phyloP scores from a whole-genome alignment of 495 filamentous ascomycete genomes.

The Trichocladium uniseriatum region DNA sequence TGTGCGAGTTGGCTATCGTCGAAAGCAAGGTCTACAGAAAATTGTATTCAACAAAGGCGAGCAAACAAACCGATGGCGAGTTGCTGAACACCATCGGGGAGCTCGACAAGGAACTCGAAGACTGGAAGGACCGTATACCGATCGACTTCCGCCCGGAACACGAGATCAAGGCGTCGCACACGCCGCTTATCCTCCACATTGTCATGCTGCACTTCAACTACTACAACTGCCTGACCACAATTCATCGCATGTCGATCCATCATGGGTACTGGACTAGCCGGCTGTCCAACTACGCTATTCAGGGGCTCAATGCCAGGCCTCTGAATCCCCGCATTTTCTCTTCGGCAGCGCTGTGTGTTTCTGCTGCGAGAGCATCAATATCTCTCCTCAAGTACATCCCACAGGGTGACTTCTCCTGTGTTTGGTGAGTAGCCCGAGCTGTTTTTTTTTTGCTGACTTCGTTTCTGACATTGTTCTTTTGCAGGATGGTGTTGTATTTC shows the following conservation, averaged over 20 bases:
- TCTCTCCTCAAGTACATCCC: slow-evolving; percentile 92
- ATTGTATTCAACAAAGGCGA: slow-evolving; percentile 86
- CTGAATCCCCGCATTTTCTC: slow-evolving; percentile 90
- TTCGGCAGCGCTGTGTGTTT: slow-evolving; percentile 86
- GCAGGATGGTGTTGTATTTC: slow-evolving; percentile 91
- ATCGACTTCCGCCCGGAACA: slow-evolving; percentile 90
- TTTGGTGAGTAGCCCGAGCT: slow-evolving; percentile 59
- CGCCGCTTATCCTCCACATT: slow-evolving; percentile 82
- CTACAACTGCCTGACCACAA: slow-evolving; percentile 95
- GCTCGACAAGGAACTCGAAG: slow-evolving; percentile 83
- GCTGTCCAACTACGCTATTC: slow-evolving; percentile 88
- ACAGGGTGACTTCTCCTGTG: slow-evolving; percentile 86
- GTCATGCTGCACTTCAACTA: slow-evolving; percentile 93
- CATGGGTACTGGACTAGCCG: slow-evolving; percentile 98
- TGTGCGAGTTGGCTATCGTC: slow-evolving; percentile 86
- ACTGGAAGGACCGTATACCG: slow-evolving; percentile 93
- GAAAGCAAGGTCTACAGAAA: slow-evolving; percentile 90
- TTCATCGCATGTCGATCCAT: slow-evolving; percentile 96
- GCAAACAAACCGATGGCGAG: slow-evolving; percentile 87
- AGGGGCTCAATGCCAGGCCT: slow-evolving; percentile 80
- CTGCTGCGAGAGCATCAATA: slow-evolving; percentile 85
- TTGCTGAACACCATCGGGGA: slow-evolving; percentile 93
- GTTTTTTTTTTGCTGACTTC: neutral
- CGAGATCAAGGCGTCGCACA: slow-evolving; percentile 85
- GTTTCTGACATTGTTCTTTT: slow-evolving; percentile 14